Conservation (phyloP, 345 rosid genomes). For the Carallia pectinifolia region DNA sequence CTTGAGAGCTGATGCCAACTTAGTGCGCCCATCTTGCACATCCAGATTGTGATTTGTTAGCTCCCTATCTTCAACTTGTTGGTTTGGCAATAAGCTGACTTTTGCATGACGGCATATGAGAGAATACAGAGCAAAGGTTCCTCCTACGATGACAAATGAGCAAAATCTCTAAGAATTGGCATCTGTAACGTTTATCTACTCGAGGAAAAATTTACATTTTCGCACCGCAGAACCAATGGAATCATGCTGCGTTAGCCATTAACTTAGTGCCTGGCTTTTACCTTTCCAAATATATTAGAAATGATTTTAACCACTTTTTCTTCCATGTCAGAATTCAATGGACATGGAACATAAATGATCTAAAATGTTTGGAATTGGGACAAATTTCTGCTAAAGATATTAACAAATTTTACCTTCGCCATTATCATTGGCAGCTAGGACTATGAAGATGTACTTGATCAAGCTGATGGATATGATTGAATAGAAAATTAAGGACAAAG, state of each 20-base stretch:
- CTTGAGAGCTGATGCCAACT: background rate
- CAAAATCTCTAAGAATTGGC: no score
- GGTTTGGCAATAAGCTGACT: slow-evolving; percentile 1
- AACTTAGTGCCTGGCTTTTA: no score
- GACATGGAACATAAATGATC: no score
- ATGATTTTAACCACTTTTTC: no score
- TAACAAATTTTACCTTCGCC: slow-evolving; percentile 12
- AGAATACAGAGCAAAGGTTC: slow-evolving; percentile 15
- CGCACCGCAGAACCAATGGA: no score
- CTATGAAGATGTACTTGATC: slow-evolving; percentile 19
- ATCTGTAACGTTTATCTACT: no score
- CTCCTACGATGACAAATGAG: background rate
- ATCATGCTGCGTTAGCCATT: no score
- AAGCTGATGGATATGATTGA: slow-evolving; percentile 3
- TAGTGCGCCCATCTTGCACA: background rate
- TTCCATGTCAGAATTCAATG: no score
- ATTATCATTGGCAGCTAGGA: slow-evolving; percentile 17
- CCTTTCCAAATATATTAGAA: no score
- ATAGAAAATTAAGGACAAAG: slow-evolving; percentile 14
- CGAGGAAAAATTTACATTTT: no score
- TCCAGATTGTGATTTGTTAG: slow-evolving; percentile 1
- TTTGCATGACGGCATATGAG: slow-evolving; percentile 1
- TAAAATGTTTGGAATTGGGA: no score
- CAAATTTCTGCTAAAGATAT: background rate
- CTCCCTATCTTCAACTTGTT: slow-evolving; percentile 1